phyloP scores from a whole-genome alignment of 192 early-diverging fungal species.

The Mortierella alpina region DNA sequence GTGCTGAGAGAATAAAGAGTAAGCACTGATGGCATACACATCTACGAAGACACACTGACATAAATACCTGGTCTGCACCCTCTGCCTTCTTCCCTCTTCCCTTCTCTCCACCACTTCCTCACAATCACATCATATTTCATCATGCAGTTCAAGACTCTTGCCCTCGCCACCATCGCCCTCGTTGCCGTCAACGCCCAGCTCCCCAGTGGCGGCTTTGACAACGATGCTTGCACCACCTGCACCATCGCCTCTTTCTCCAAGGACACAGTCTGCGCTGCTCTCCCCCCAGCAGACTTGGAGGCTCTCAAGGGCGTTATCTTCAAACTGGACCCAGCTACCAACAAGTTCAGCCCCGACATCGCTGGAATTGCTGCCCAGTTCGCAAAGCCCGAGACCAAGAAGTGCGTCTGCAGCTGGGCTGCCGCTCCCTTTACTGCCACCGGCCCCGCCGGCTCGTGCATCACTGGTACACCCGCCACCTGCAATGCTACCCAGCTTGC shows the following conservation, averaged over 20 bases:
- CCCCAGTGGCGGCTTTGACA: neutral
- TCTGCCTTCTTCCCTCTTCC: conserved; percentile 2
- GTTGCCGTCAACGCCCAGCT: conserved; percentile 37
- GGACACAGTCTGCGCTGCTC: conserved; percentile 26
- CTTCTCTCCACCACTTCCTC: neutral
- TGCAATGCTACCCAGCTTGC: conserved; percentile 23
- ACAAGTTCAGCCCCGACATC: neutral
- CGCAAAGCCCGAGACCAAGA: conserved; percentile 14
- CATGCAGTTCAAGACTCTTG: conserved; percentile 55
- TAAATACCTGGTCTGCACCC: conserved; percentile 5
- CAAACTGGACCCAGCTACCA: neutral
- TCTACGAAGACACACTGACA: neutral
- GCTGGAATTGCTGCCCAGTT: neutral
- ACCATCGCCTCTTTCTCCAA: conserved; percentile 27
- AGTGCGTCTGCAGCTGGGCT: conserved; percentile 41
- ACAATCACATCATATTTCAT: neutral
- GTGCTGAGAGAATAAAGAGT: neutral
- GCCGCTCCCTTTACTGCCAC: conserved; percentile 7
- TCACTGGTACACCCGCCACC: conserved; percentile 4
- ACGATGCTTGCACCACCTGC: conserved; percentile 36
- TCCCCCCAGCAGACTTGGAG: conserved; percentile 1
- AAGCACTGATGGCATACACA: neutral
- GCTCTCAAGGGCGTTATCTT: neutral
- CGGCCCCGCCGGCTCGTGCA: conserved; percentile 26
- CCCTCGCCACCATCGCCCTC: conserved; percentile 42